Base-by-base conservation (phyloP, 495 filamentous ascomycete species). In the Symbiotaphrina buchneri region DNA sequence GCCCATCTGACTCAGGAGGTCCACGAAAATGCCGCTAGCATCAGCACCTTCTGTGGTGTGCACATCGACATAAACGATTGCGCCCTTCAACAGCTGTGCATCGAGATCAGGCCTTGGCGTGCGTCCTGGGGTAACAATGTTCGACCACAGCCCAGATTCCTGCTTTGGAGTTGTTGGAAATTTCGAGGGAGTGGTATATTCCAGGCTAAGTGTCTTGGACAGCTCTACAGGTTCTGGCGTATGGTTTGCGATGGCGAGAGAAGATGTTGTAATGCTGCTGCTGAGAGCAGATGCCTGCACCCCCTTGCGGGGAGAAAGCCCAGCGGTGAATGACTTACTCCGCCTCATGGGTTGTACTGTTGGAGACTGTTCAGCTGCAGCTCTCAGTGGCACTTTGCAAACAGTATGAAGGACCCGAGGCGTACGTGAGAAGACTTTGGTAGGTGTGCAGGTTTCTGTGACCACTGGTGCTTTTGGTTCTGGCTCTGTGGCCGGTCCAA, bases 21-120 rank as follows among this genome's bases (percentile, higher is more conserved):
- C 74, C 10, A 75, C 61, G 46, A 94, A 94, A 30, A 87, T 69
- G 10, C 66, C 64, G 36, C 74, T 83, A 10, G 81, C 81, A 47
- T 90, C 78, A 15, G 76, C 79, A 3, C 81, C 83, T 45, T 92
- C 81, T 21, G 65, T 75, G 2, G 80, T 87, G 42, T 84, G 73
- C n/a, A 94, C 81, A 52, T 97, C 85, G 6, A 92, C 80, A 47
- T 68, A 81, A n/a, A 87, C 75, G 2, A 84, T 65, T 8, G 74
- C 77, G 2, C 84, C 83, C 10, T 61, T 58, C 1, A 91, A 55
- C 1, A 18, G 27, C 14, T 70, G 40, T 3, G 55, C 50, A 32
- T 63, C 53, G 16, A 65, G 41, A 22, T 63, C 58, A 10, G 53
- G 51, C 6, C 61, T 58, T 15, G 62, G 57, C 16, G 62, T 61